Percentiles rank a stretch among this genome's conserved stretches.
phyloP scores from a whole-genome alignment of 371 early-diverging fungal genomes.

The Blastocladiella emersonii region DNA sequence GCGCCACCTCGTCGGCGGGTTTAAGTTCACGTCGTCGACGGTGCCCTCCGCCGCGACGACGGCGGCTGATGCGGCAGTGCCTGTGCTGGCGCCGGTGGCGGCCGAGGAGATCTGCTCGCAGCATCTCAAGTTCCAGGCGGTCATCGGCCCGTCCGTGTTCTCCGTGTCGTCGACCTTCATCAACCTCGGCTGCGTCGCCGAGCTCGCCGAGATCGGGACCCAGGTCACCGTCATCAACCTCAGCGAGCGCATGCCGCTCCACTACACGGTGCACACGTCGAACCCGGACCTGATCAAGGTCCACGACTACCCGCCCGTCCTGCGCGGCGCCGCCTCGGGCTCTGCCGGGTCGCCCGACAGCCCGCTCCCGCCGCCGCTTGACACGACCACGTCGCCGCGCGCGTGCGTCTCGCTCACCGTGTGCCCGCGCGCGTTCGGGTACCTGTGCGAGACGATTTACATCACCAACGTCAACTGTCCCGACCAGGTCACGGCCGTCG shows the following conservation, averaged over 20 bases:
- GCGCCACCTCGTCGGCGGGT: conserved; percentile 64
- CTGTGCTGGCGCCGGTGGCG: neutral
- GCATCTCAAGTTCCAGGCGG: conserved; percentile 60
- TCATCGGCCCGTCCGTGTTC: conserved; percentile 65
- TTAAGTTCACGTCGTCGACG: conserved; percentile 48
- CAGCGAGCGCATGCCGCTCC: conserved; percentile 45
- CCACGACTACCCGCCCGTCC: neutral
- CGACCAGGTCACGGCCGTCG: neutral
- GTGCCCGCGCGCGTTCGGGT: neutral
- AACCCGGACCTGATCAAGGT: neutral
- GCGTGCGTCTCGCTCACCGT: neutral
- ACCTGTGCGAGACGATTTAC: neutral
- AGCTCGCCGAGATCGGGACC: conserved; percentile 33
- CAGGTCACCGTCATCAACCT: conserved; percentile 43
- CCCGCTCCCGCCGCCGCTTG: too few species aligned
- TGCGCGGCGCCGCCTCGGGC: neutral
- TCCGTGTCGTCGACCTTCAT: conserved; percentile 33
- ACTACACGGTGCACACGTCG: conserved; percentile 28
- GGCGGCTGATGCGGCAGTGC: conserved; percentile 8
- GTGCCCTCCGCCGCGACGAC: neutral
- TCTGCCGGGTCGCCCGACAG: too few species aligned
- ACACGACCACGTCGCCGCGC: neutral
- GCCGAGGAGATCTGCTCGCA: conserved; percentile 35
- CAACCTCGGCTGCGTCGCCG: conserved; percentile 23
- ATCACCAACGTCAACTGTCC: conserved; percentile 5